Evolutionary conservation across 2,329 filamentous ascomycete genomes (phyloP).

Genomic region (Bimuria novae-zelandiae): DNA sequence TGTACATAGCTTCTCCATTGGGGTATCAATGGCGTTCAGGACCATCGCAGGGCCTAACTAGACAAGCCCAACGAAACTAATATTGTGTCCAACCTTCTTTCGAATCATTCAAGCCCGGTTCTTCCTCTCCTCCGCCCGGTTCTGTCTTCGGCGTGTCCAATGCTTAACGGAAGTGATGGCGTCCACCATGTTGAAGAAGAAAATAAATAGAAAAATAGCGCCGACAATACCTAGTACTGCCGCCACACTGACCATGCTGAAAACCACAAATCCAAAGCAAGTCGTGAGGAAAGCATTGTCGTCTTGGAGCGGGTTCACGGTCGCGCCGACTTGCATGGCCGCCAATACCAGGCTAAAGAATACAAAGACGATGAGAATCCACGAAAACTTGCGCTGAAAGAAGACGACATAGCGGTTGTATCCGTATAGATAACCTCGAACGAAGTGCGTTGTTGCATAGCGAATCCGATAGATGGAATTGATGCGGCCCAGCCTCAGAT

Average conservation of each 20-base stretch:
- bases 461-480: conserved; percentile 43
- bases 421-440: conserved; percentile 46
- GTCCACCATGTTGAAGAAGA: conserved; percentile 42
- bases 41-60: background rate
- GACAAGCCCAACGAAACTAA: too few relatives aligned
- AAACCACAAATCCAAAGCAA: conserved; percentile 41
- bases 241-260: conserved; percentile 40
- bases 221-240: conserved; percentile 33
- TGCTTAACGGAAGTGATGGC: conserved; percentile 39
- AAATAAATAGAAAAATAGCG: conserved; percentile 36
- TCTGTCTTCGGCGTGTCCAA: conserved; percentile 42
- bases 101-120: background rate
- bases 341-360: conserved; percentile 44
- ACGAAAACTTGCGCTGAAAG: conserved; percentile 45
- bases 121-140: conserved; percentile 12
- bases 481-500: conserved; percentile 40
- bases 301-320: conserved; percentile 28
- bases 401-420: conserved; percentile 48
- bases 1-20: background rate
- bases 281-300: conserved; percentile 31
- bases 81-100: too few relatives aligned
- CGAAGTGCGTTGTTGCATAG: conserved; percentile 39
- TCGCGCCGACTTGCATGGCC: conserved; percentile 46
- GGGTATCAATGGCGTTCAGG: background rate
- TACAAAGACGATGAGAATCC: conserved; percentile 45